Conservation (phyloP, 2,329 filamentous ascomycete species). For the Apiospora aurea region DNA sequence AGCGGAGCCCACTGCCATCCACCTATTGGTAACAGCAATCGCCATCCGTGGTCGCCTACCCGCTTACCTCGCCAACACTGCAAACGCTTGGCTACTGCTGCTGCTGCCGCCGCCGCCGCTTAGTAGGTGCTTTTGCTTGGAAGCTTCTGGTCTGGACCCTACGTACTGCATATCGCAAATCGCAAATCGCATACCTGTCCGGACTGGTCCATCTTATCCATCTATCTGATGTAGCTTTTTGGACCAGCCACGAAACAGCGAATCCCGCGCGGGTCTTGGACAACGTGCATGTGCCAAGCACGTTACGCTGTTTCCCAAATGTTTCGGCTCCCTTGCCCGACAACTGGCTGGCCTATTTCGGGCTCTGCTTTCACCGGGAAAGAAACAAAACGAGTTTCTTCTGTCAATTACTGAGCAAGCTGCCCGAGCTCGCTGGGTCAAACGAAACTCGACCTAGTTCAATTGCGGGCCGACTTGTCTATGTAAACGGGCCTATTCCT, state of each 20-base stretch:
- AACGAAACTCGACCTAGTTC: constrained; percentile 9
- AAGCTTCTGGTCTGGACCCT: background rate
- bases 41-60: too few relatives aligned
- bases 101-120: background rate
- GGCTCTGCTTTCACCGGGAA: background rate
- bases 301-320: constrained; percentile 13
- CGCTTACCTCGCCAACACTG: background rate
- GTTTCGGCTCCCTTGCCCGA: background rate
- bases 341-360: background rate
- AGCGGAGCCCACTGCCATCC: background rate
- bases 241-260: constrained; percentile 5
- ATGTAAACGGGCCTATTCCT: constrained; percentile 22
- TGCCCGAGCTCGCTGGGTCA: constrained; percentile 12
- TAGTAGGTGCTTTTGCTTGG: background rate
- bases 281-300: constrained; percentile 23
- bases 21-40: background rate
- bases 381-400: constrained; percentile 14
- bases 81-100: constrained; percentile 3
- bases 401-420: background rate
- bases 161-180: background rate
- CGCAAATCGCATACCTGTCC: background rate
- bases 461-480: constrained; percentile 23
- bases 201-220: background rate
- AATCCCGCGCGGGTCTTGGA: constrained; percentile 7
- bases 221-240: background rate